phyloP scores from a whole-genome alignment of 495 filamentous ascomycete genomes.

The Penicillium waksmanii region DNA sequence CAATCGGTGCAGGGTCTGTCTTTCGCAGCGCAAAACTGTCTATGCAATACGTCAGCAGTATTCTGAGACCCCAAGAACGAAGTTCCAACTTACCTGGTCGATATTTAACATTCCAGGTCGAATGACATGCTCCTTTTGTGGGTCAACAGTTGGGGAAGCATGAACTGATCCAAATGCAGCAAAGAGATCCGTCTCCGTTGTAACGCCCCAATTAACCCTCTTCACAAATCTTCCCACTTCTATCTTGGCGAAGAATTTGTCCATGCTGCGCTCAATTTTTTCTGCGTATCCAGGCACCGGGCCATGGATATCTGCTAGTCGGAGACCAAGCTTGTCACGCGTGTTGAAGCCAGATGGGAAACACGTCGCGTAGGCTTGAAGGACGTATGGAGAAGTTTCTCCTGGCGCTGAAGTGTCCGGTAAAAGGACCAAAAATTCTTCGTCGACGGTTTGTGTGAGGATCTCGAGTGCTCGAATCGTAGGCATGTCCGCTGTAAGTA shows the following conservation, averaged over 20 bases:
- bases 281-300: conserved; percentile 70
- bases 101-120: conserved; percentile 50
- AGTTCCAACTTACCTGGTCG: conserved; percentile 42
- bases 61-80: background rate
- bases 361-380: conserved; percentile 70
- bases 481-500: conserved; percentile 17
- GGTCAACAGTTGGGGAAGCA: conserved; percentile 33
- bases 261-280: conserved; percentile 76
- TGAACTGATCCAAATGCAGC: conserved; percentile 46
- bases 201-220: conserved; percentile 65
- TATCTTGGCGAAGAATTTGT: conserved; percentile 66
- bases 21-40: conserved; percentile 68
- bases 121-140: conserved; percentile 48
- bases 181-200: conserved; percentile 60
- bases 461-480: conserved; percentile 26
- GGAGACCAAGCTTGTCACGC: conserved; percentile 61
- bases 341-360: conserved; percentile 76
- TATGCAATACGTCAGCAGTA: conserved; percentile 28
- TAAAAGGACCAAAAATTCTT: conserved; percentile 74
- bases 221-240: conserved; percentile 45
- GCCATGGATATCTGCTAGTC: conserved; percentile 67
- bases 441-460: conserved; percentile 24
- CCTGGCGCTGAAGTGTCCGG: conserved; percentile 38
- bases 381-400: conserved; percentile 51
- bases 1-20: conserved; percentile 76